A percentile compares a stretch with the other conserved stretches of the same genome.
Conservation (phyloP, 331 rosid genomes). For the Erythrophleum ivorense region DNA sequence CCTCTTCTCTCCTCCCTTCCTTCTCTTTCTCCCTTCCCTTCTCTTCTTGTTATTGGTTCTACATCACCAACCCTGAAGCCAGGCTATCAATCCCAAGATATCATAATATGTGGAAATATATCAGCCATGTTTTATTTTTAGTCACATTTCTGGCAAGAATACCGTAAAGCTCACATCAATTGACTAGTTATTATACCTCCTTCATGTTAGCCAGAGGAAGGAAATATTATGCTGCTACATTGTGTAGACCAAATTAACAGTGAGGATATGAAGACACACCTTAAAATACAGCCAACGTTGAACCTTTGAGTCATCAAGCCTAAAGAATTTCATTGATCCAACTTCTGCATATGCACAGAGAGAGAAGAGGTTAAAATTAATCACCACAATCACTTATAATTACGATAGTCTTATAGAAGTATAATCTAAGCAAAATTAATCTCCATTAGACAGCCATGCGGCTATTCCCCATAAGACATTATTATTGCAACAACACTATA, state of each 20-base stretch:
- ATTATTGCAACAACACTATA: slow-evolving; percentile 8
- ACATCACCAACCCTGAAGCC: neutral
- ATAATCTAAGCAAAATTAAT: slow-evolving; percentile 2
- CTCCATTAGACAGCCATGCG: slow-evolving; percentile 26
- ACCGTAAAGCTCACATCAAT: slow-evolving; percentile 5
- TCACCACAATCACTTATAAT: slow-evolving; percentile 26
- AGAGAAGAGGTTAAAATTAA: slow-evolving; percentile 27
- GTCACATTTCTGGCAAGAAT: slow-evolving; percentile 20
- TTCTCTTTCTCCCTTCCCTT: too few relatives aligned
- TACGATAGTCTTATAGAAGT: slow-evolving; percentile 17
- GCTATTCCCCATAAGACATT: neutral
- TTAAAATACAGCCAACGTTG: slow-evolving; percentile 76
- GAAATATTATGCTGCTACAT: slow-evolving; percentile 1
- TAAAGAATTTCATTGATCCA: slow-evolving; percentile 77
- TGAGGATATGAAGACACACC: slow-evolving; percentile 51
- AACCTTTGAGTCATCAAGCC: slow-evolving; percentile 96
- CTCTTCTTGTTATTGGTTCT: too few relatives aligned
- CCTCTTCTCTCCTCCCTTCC: too few relatives aligned
- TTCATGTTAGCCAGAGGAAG: neutral
- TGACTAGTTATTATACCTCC: slow-evolving; percentile 5
- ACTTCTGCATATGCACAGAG: slow-evolving; percentile 52
- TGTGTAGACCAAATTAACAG: slow-evolving; percentile 15
- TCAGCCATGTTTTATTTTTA: slow-evolving; percentile 8
- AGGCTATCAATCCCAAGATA: slow-evolving; percentile 8
- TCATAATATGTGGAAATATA: slow-evolving; percentile 22